Evolutionary conservation across 192 early-diverging fungal genomes (phyloP).

Genomic region (Endogone sp.): DNA sequence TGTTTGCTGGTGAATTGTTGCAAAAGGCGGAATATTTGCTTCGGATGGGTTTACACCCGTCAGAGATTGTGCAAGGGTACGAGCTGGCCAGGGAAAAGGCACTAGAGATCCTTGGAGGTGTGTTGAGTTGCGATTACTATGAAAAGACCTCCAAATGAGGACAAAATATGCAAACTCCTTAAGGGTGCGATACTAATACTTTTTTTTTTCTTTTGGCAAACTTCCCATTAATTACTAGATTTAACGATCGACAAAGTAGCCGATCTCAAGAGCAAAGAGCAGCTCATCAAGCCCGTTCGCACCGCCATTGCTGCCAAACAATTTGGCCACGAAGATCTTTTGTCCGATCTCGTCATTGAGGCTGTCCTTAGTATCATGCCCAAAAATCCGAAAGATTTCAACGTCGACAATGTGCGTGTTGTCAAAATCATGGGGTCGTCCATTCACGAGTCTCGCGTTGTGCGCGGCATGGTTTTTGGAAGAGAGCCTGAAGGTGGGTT

Average conservation of each 20-base stretch:
- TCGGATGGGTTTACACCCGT: constrained; percentile 92
- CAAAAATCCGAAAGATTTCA: constrained; percentile 81
- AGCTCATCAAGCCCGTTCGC: constrained; percentile 72
- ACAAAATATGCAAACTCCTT: too few relatives aligned
- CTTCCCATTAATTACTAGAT: too few relatives aligned
- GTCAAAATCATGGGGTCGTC: constrained; percentile 96
- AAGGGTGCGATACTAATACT: too few relatives aligned
- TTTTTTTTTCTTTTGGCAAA: too few relatives aligned
- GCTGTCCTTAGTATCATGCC: constrained; percentile 90
- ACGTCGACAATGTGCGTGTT: constrained; percentile 92
- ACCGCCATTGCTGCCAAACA: constrained; percentile 90
- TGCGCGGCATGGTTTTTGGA: constrained; percentile 97
- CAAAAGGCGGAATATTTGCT: constrained; percentile 91
- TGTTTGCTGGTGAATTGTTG: constrained; percentile 92
- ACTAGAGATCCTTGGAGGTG: constrained; percentile 77
- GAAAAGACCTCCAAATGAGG: neutral
- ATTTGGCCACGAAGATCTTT: constrained; percentile 91
- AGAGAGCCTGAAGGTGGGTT: constrained; percentile 77
- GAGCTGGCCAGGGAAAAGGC: constrained; percentile 83
- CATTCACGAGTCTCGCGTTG: constrained; percentile 84
- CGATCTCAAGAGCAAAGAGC: constrained; percentile 40
- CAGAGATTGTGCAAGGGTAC: constrained; percentile 94
- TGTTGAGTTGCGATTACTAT: too few relatives aligned
- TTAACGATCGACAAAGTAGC: constrained; percentile 64
- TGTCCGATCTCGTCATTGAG: constrained; percentile 75